These are phyloP conservation scores for Claviceps maximensis DNA, from an alignment of 2,329 filamentous ascomycete genomes.

Conservation along the genomic window DNA sequence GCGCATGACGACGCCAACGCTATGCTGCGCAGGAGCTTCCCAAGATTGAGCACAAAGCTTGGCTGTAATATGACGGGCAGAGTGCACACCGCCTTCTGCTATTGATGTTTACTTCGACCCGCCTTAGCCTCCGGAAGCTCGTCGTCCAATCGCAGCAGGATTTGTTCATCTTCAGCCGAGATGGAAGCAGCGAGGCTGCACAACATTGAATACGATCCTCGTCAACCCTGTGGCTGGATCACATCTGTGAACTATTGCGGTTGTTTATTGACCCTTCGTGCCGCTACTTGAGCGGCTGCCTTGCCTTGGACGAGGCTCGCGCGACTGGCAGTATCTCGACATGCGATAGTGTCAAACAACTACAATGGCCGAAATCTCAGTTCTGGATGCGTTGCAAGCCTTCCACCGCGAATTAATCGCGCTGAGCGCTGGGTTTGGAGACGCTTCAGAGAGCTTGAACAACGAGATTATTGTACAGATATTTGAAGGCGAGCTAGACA, in stretches of 20 bases:
- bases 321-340: constrained; percentile 11
- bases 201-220: constrained; percentile 13
- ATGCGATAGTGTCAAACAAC: constrained; percentile 32
- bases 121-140: constrained; percentile 13
- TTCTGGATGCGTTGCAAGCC: constrained; percentile 64
- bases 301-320: neutral
- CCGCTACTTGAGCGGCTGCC: neutral
- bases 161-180: constrained; percentile 9
- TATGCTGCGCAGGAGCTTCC: neutral
- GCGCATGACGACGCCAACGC: too few relatives aligned
- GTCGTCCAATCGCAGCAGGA: constrained; percentile 9
- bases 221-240: constrained; percentile 3
- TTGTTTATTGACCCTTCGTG: neutral
- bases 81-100: constrained; percentile 20
- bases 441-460: constrained; percentile 51
- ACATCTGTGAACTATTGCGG: constrained; percentile 8
- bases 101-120: constrained; percentile 17
- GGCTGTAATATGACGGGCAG: constrained; percentile 15
- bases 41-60: neutral
- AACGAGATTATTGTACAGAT: constrained; percentile 56
- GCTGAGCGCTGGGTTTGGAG: constrained; percentile 53
- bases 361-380: constrained; percentile 60
- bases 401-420: constrained; percentile 77
- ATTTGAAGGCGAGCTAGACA: constrained; percentile 59
- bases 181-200: constrained; percentile 19